Evolutionary conservation across 345 rosid genomes (phyloP).

Genomic region (Brassica rapa): DNA sequence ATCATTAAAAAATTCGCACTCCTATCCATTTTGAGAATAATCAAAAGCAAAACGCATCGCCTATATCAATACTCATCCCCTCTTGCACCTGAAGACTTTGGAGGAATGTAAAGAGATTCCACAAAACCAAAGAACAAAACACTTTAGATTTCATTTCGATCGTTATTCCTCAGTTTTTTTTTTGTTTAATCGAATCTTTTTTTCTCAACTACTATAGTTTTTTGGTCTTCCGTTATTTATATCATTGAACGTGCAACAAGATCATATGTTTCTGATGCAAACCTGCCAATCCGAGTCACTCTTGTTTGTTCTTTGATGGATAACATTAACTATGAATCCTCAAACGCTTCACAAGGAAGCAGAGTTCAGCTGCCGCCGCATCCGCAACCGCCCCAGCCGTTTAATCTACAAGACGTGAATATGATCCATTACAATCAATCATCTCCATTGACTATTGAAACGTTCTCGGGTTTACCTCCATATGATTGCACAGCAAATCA

Average conservation of each 20-base stretch:
- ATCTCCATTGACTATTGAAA: conserved; percentile 30
- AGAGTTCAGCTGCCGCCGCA: neutral
- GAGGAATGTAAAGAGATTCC: conserved; percentile 47
- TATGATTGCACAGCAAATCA: conserved; percentile 28
- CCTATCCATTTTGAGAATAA: conserved; percentile 58
- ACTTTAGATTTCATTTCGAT: conserved; percentile 28
- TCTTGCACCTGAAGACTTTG: conserved; percentile 57
- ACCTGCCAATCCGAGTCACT: neutral
- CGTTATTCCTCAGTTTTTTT: neutral
- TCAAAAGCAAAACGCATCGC: conserved; percentile 23
- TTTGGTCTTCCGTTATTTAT: neutral
- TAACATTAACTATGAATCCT: conserved; percentile 36
- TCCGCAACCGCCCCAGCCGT: conserved; percentile 19
- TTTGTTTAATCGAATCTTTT: conserved; percentile 11
- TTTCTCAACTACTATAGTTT: neutral
- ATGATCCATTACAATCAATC: conserved; percentile 39
- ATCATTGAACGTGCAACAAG: conserved; percentile 21
- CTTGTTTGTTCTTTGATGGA: conserved; percentile 34
- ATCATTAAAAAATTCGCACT: conserved; percentile 48
- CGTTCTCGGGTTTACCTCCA: conserved; percentile 20
- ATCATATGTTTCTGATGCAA: conserved; percentile 40
- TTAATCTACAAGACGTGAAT: conserved; percentile 30
- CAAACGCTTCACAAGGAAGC: conserved; percentile 32
- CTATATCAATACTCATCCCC: conserved; percentile 34
- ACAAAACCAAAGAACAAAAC: neutral